phyloP scores from a whole-genome alignment of 306 rosid species.

The Vigna hirtella region DNA sequence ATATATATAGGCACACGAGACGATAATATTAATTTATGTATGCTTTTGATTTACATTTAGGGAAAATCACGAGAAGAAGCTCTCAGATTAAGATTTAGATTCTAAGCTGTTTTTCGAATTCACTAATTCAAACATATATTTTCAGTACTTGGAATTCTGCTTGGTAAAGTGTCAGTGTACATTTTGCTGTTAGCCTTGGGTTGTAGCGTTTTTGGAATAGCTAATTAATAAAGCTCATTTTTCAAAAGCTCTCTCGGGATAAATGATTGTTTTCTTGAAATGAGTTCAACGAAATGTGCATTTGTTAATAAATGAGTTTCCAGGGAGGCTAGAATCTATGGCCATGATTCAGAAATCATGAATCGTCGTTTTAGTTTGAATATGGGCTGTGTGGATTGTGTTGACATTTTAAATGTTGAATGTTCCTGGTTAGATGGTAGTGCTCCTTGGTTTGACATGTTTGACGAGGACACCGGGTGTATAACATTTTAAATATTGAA shows the following conservation, averaged over 20 bases:
- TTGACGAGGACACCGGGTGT: conserved; percentile 22
- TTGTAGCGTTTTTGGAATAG: neutral
- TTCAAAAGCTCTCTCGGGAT: neutral
- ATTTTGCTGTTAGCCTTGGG: neutral
- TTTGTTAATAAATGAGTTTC: conserved; percentile 6
- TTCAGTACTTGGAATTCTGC: neutral
- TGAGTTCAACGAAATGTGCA: neutral
- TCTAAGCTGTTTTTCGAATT: conserved; percentile 15
- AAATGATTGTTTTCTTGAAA: neutral
- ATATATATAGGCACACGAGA: too few species aligned
- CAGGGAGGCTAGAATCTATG: neutral
- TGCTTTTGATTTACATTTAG: too few species aligned
- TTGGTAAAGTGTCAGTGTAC: neutral
- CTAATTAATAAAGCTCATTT: neutral
- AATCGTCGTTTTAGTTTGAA: neutral
- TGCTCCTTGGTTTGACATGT: conserved; percentile 26
- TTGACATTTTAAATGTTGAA: neutral
- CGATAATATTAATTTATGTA: too few species aligned
- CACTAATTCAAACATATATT: neutral
- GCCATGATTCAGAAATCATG: neutral
- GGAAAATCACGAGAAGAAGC: too few species aligned
- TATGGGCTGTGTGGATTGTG: conserved; percentile 22
- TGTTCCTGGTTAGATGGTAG: conserved; percentile 32
- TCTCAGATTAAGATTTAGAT: neutral
- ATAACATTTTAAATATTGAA: conserved; percentile 18